Evolutionary conservation across 805 yeast genomes (phyloP).

Genomic region (Ogataea paraovalis): DNA sequence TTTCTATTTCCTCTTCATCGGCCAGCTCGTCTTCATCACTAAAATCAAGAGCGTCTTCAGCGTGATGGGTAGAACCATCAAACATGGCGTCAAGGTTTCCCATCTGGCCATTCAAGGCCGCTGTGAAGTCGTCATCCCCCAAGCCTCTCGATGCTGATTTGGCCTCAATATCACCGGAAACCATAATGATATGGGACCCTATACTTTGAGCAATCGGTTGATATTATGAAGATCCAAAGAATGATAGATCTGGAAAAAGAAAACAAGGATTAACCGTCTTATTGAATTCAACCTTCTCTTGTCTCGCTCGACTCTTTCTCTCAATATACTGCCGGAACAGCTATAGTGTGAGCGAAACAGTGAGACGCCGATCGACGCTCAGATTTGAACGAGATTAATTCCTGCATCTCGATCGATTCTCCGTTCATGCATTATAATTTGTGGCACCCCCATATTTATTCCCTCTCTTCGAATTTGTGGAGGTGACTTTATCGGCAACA

Average conservation of each 20-base stretch:
- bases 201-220: neutral
- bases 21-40: slow-evolving; percentile 95
- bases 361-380: neutral
- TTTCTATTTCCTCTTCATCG: slow-evolving; percentile 63
- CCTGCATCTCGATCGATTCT: neutral
- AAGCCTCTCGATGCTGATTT: neutral
- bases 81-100: slow-evolving; percentile 31
- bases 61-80: slow-evolving; percentile 62
- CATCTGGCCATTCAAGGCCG: slow-evolving; percentile 31
- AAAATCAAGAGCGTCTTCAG: slow-evolving; percentile 89
- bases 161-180: slow-evolving; percentile 1
- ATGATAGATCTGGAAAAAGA: too few relatives aligned
- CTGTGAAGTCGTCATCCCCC: slow-evolving; percentile 31
- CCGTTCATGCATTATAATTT: too few relatives aligned
- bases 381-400: too few relatives aligned
- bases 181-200: neutral
- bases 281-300: too few relatives aligned
- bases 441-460: too few relatives aligned
- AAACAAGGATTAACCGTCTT: neutral
- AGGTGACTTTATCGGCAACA: neutral
- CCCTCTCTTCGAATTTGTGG: neutral
- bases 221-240: too few relatives aligned
- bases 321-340: too few relatives aligned
- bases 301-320: too few relatives aligned
- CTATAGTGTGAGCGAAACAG: neutral